phyloP scores from a whole-genome alignment of 371 early-diverging fungal genomes.

The Rhizopus arrhizus region DNA sequence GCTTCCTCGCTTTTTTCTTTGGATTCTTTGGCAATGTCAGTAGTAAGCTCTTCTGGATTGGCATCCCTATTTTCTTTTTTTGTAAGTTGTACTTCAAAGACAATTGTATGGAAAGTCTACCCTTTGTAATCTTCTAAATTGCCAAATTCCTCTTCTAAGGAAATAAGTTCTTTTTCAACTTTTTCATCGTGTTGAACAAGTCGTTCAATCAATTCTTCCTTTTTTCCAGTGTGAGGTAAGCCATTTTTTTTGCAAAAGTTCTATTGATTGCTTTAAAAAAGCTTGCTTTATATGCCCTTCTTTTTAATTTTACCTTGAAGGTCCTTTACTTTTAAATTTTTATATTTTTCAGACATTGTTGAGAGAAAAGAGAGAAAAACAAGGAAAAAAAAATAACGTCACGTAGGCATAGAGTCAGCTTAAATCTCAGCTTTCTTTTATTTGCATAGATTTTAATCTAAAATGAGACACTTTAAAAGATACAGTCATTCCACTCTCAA shows the following conservation, averaged over 20 bases:
- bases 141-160: conserved; percentile 50
- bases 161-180: conserved; percentile 49
- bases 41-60: conserved; percentile 1
- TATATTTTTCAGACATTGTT: conserved; percentile 48
- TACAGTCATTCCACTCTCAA: no score
- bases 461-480: no score
- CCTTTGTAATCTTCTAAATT: conserved; percentile 42
- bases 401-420: background rate
- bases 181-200: conserved; percentile 60
- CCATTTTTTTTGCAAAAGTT: conserved; percentile 61
- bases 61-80: conserved; percentile 5
- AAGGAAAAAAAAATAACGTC: conserved; percentile 2
- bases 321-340: conserved; percentile 63
- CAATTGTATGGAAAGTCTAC: background rate
- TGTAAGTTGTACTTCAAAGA: background rate
- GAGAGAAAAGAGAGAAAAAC: background rate
- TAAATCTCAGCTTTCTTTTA: background rate
- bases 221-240: conserved; percentile 64
- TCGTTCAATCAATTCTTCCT: conserved; percentile 68
- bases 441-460: no score
- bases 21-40: background rate
- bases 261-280: conserved; percentile 21
- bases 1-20: background rate
- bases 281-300: background rate
- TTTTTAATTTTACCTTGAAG: conserved; percentile 48